Evolutionary conservation across 1,139 yeast species (phyloP).

Genomic region (Candida smagusa): DNA sequence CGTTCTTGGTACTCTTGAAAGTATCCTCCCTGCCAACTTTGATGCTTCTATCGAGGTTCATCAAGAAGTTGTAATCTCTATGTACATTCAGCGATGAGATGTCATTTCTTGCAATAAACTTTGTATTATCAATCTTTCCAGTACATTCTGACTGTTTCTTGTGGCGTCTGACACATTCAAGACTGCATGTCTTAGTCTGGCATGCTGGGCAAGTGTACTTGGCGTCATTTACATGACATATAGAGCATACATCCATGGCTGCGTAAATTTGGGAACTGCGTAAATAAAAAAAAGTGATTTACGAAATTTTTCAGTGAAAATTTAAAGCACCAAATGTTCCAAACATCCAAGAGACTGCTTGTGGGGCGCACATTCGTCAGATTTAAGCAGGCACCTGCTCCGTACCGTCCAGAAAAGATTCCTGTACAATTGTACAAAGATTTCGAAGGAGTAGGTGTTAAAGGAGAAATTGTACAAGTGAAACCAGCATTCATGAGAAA

Average conservation of each 20-base stretch:
- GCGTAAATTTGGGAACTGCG: slow-evolving; percentile 4
- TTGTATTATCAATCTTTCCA: slow-evolving; percentile 63
- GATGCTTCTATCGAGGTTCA: slow-evolving; percentile 56
- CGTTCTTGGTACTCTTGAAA: slow-evolving; percentile 30
- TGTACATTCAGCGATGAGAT: slow-evolving; percentile 49
- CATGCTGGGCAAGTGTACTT: slow-evolving; percentile 91
- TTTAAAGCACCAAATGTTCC: slow-evolving; percentile 4
- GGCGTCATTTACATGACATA: slow-evolving; percentile 44
- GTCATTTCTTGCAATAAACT: slow-evolving; percentile 49
- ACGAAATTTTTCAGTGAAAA: background rate
- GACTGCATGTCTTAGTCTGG: slow-evolving; percentile 60
- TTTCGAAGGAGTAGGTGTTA: slow-evolving; percentile 55
- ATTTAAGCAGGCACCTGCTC: slow-evolving; percentile 11
- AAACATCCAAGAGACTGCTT: slow-evolving; percentile 6
- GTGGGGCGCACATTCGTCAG: slow-evolving; percentile 10
- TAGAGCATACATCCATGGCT: slow-evolving; percentile 31
- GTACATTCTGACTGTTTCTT: slow-evolving; percentile 61
- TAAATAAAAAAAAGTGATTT: background rate
- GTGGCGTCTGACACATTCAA: slow-evolving; percentile 69
- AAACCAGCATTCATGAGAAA: slow-evolving; percentile 83
- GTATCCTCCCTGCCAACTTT: slow-evolving; percentile 52
- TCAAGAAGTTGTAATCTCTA: slow-evolving; percentile 79
- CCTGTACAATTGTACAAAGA: slow-evolving; percentile 72
- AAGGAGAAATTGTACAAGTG: slow-evolving; percentile 75
- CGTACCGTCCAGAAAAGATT: slow-evolving; percentile 36